Conservation (phyloP, 2,329 filamentous ascomycete species). For the Fusarium xylarioides region DNA sequence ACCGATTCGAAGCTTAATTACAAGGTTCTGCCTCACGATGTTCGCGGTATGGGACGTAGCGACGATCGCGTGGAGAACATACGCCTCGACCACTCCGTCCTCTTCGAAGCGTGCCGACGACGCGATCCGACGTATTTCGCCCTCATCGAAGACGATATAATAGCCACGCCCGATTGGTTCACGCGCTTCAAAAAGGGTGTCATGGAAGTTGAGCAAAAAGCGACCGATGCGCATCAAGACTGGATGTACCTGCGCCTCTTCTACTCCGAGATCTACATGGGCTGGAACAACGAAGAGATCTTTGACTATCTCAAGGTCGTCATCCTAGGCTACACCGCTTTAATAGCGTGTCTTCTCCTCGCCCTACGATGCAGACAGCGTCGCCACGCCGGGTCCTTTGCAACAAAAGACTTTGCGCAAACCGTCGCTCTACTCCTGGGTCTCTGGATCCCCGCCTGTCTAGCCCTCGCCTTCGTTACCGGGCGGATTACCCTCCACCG, state of each 20-base stretch:
- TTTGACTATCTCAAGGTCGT: slow-evolving; percentile 43
- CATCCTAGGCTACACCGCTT: slow-evolving; percentile 38
- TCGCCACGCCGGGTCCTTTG: slow-evolving; percentile 7
- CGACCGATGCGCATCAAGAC: slow-evolving; percentile 28
- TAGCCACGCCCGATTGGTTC: slow-evolving; percentile 49
- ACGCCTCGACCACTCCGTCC: slow-evolving; percentile 46
- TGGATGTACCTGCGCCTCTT: slow-evolving; percentile 52
- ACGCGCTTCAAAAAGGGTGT: slow-evolving; percentile 42
- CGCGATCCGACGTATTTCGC: slow-evolving; percentile 47
- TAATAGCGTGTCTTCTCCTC: slow-evolving; percentile 25
- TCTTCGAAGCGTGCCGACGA: slow-evolving; percentile 46
- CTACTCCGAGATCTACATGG: slow-evolving; percentile 51
- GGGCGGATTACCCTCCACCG: slow-evolving; percentile 43
- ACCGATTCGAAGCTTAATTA: slow-evolving; percentile 16
- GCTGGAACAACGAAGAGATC: slow-evolving; percentile 51
- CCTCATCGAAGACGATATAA: slow-evolving; percentile 51
- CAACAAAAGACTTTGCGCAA: slow-evolving; percentile 35
- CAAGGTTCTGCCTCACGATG: slow-evolving; percentile 31
- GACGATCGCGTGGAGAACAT: slow-evolving; percentile 46
- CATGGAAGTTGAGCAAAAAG: slow-evolving; percentile 39
- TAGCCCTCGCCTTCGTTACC: slow-evolving; percentile 44
- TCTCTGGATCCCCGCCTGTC: slow-evolving; percentile 46
- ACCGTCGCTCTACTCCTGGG: slow-evolving; percentile 40
- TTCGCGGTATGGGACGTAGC: slow-evolving; percentile 39
- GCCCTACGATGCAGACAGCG: slow-evolving; percentile 13